Base-by-base conservation (phyloP, 2,329 filamentous ascomycete species). In the Tolypocladium amazonense region DNA sequence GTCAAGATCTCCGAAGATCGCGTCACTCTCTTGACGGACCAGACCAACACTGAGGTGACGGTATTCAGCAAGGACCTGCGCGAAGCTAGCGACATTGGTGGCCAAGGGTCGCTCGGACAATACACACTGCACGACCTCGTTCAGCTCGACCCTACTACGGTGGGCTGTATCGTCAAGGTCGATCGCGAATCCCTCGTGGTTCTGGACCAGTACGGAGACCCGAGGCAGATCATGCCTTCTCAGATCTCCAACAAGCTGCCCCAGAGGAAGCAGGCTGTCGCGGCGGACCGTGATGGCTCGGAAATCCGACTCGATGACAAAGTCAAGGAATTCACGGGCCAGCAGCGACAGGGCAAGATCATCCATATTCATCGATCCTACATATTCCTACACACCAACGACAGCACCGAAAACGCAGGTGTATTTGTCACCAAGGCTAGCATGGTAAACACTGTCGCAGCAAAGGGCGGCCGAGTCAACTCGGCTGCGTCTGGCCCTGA, bases 31-130 rank as follows among this genome's bases (percentile, higher is more conserved):
- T 79, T 99, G 65, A 96, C 90, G 56, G 94, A 99, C 75, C 91
- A 94, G 72, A 94, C 86, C 62, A 93, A 94, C 74, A 87, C 88
- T 58, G 94, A 99, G 72, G 92, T 99, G 66, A 97, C 92, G 0
- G 94, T 99, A 39, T 99, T 99, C 71, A 97, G 93, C 78, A 97
- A 96, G 72, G 94, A 99, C 76, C 77, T 99, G 62, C 86, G 95
- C 65, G 90, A 96, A 73, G 94, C 94, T 35, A 91, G 90, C 59
- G 94, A 97, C 70, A 91, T 92, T 66, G 92, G 92, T 63, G 92
- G 90, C 20, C 87, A 92, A 69, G 89, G 90, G 35, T 85, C 86
- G 38, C 77, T 93, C n/a, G 91, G 91, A 14, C 90, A 95, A 73
- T 97, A 89, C 72, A 89, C 92, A 66, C 85, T 99, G 39, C 91